These are phyloP conservation scores for Quercus wislizeni DNA, from an alignment of 306 rosid genomes.

Conservation along the genomic window DNA sequence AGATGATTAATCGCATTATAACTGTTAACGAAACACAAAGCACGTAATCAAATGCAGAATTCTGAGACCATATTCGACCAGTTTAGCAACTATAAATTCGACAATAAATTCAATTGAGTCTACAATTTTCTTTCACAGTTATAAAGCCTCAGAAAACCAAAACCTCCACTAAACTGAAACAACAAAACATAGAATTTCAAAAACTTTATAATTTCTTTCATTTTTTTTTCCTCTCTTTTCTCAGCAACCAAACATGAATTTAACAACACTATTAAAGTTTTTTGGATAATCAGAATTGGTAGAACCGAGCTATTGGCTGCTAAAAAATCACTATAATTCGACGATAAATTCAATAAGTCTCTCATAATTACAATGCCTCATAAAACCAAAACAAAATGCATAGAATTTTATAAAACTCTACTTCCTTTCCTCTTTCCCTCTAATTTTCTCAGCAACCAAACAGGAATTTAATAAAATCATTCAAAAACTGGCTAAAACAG, in stretches of 20 bases:
- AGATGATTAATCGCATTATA: slow-evolving; percentile 72
- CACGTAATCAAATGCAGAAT: background rate
- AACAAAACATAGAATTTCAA: background rate
- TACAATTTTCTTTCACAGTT: background rate
- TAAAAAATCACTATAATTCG: no score
- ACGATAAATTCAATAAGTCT: no score
- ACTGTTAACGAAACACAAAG: slow-evolving; percentile 35
- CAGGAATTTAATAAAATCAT: background rate
- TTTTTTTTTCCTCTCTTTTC: no score
- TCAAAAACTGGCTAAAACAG: background rate
- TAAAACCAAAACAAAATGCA: no score
- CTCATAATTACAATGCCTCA: no score
- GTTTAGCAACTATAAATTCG: background rate
- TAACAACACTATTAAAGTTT: background rate
- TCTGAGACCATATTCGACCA: background rate
- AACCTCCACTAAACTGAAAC: background rate
- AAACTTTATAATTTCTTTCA: background rate
- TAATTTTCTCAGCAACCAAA: background rate
- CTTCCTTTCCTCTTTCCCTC: background rate
- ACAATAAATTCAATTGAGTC: background rate
- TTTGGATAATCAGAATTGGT: background rate
- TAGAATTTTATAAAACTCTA: no score
- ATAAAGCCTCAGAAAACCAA: background rate
- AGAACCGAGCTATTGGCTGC: slow-evolving; percentile 45
- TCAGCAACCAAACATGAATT: slow-evolving; percentile 2